These are phyloP conservation scores for Anthostomella pinea DNA, from an alignment of 2,329 filamentous ascomycete genomes.

Conservation along the genomic window DNA sequence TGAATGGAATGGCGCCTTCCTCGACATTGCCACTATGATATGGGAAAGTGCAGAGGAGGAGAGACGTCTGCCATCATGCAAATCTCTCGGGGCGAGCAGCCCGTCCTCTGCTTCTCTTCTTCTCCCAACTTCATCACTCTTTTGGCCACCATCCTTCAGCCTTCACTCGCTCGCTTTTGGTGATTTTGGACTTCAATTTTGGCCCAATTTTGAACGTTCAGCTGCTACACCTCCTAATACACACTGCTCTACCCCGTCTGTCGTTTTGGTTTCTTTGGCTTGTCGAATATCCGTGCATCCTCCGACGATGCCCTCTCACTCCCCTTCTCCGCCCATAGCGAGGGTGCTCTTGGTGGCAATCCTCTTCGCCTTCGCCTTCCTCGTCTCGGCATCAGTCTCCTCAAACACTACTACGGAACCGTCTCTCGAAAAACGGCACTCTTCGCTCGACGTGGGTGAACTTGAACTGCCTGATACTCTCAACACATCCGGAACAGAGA, in stretches of 20 bases:
- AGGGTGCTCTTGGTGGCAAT: conserved; percentile 16
- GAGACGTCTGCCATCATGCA: too few species aligned
- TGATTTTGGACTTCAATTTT: conserved; percentile 32
- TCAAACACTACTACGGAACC: conserved; percentile 4
- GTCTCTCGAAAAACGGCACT: conserved; percentile 7
- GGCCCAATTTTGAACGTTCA: conserved; percentile 24
- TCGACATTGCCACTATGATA: too few species aligned
- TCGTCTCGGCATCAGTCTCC: conserved; percentile 12
- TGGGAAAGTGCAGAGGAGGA: too few species aligned
- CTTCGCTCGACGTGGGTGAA: conserved; percentile 1
- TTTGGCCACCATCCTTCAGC: conserved; percentile 14
- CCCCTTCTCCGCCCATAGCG: conserved; percentile 13
- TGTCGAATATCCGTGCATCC: neutral
- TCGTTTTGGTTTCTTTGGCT: conserved; percentile 1
- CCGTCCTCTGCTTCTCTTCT: conserved; percentile 1
- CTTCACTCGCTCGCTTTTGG: conserved; percentile 24
- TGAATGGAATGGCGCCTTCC: too few species aligned
- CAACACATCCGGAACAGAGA: neutral
- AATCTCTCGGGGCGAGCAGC: neutral
- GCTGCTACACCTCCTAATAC: conserved; percentile 9
- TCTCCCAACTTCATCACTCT: conserved; percentile 12
- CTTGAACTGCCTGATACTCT: too few species aligned
- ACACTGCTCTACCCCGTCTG: conserved; percentile 8
- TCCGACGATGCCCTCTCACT: conserved; percentile 17
- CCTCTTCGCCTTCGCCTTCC: conserved; percentile 16